Evolutionary conservation across 2,329 filamentous ascomycete genomes (phyloP).

Genomic region (Domatiomyces catenatus): DNA sequence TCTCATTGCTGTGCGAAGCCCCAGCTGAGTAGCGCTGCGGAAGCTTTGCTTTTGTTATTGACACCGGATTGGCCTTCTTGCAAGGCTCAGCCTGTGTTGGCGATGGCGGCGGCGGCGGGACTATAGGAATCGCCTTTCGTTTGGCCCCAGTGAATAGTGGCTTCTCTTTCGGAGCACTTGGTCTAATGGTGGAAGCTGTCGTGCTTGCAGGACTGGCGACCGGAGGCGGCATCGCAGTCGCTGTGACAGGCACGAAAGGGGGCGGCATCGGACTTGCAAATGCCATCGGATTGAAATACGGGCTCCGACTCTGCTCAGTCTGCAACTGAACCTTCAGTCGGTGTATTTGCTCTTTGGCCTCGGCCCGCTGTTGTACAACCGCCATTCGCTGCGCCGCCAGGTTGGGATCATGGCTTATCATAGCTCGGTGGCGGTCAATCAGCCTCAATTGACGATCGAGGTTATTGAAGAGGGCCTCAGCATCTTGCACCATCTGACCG

Average conservation of each 20-base stretch:
- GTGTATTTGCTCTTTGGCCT: slow-evolving; percentile 8
- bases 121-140: slow-evolving; percentile 12
- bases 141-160: not conserved
- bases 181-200: not conserved
- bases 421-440: slow-evolving; percentile 16
- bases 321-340: not conserved
- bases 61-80: not conserved
- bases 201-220: not conserved
- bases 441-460: slow-evolving; percentile 14
- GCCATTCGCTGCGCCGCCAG: slow-evolving; percentile 10
- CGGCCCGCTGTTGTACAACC: slow-evolving; percentile 12
- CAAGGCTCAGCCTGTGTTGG: slow-evolving; percentile 1
- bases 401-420: slow-evolving; percentile 7
- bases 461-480: slow-evolving; percentile 6
- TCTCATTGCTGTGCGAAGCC: not conserved
- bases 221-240: not conserved
- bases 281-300: not conserved
- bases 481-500: not conserved
- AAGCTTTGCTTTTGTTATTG: not conserved
- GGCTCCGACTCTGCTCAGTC: not conserved
- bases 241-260: not conserved
- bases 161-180: not conserved
- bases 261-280: not conserved
- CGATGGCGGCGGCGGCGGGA: slow-evolving; percentile 9
- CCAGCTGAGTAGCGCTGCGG: not conserved